Evolutionary conservation across 495 filamentous ascomycete species (phyloP).

Genomic region (Podospora fimiseda): DNA sequence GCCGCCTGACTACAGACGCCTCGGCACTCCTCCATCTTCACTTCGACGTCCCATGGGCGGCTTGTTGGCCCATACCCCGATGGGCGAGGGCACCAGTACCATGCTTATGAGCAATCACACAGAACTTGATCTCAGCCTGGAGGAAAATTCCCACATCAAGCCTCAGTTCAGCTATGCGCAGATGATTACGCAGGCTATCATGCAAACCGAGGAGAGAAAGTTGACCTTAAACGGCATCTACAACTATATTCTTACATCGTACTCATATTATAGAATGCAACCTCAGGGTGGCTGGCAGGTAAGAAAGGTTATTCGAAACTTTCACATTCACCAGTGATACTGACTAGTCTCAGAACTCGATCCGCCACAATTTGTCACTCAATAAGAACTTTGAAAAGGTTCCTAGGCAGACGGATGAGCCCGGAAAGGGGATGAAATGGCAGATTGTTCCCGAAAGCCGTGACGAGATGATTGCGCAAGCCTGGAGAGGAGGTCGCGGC

Average conservation of each 20-base stretch:
- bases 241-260: conserved; percentile 78
- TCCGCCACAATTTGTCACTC: conserved; percentile 89
- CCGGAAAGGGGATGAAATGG: conserved; percentile 99
- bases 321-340: too few relatives aligned
- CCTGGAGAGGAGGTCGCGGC: conserved; percentile 47
- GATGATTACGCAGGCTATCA: conserved; percentile 92
- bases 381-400: conserved; percentile 92
- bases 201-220: conserved; percentile 75
- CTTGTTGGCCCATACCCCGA: conserved; percentile 37
- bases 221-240: conserved; percentile 87
- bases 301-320: too few relatives aligned
- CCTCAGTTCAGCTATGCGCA: conserved; percentile 95
- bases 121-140: conserved; percentile 75
- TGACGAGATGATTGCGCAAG: conserved; percentile 56
- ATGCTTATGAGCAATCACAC: conserved; percentile 40
- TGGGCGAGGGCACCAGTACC: conserved; percentile 31
- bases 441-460: conserved; percentile 72
- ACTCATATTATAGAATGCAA: conserved; percentile 83
- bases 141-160: conserved; percentile 80
- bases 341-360: conserved; percentile 66
- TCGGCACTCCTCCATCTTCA: conserved; percentile 56
- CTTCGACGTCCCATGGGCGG: conserved; percentile 22
- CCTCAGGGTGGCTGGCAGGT: conserved; percentile 79
- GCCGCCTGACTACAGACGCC: conserved; percentile 61
- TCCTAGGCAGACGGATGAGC: conserved; percentile 84